Evolutionary conservation across 257 asterid genomes (phyloP).

Genomic region (Nicotiana noctiflora): DNA sequence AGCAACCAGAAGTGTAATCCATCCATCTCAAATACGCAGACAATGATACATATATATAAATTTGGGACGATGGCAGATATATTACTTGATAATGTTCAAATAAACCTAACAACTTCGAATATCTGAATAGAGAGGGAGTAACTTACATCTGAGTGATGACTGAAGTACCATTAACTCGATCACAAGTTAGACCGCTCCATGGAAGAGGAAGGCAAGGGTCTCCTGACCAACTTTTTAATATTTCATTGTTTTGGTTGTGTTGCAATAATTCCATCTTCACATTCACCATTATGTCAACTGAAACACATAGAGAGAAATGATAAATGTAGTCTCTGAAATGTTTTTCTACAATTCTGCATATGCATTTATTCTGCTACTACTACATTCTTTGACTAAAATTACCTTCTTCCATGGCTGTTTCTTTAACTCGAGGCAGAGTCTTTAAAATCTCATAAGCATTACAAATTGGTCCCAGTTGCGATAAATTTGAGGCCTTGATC

Average conservation of each 20-base stretch:
- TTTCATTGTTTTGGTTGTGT: slow-evolving; percentile 40
- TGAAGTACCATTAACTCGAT: slow-evolving; percentile 24
- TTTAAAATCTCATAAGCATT: slow-evolving; percentile 50
- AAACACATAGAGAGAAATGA: neutral
- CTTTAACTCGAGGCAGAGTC: slow-evolving; percentile 29
- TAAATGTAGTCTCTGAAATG: neutral
- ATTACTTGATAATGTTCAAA: neutral
- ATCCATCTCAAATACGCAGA: neutral
- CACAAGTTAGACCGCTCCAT: slow-evolving; percentile 63
- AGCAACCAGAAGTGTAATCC: neutral
- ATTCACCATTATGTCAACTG: slow-evolving; percentile 37
- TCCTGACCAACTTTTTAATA: slow-evolving; percentile 49
- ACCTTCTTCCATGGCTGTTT: slow-evolving; percentile 43
- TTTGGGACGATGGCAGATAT: neutral
- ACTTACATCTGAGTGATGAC: slow-evolving; percentile 47
- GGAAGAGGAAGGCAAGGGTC: slow-evolving; percentile 70
- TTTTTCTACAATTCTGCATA: neutral
- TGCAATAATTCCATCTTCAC: slow-evolving; percentile 52
- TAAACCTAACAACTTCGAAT: neutral
- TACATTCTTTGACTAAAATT: neutral
- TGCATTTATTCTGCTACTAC: neutral
- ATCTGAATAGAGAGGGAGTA: slow-evolving; percentile 8
- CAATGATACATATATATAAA: neutral
- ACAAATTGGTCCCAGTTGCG: slow-evolving; percentile 48
- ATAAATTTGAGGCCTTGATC: slow-evolving; percentile 29